These are phyloP conservation scores for Miscanthus sacchariflorus DNA, from an alignment of 202 grass and related monocot genomes.

Conservation along the genomic window DNA sequence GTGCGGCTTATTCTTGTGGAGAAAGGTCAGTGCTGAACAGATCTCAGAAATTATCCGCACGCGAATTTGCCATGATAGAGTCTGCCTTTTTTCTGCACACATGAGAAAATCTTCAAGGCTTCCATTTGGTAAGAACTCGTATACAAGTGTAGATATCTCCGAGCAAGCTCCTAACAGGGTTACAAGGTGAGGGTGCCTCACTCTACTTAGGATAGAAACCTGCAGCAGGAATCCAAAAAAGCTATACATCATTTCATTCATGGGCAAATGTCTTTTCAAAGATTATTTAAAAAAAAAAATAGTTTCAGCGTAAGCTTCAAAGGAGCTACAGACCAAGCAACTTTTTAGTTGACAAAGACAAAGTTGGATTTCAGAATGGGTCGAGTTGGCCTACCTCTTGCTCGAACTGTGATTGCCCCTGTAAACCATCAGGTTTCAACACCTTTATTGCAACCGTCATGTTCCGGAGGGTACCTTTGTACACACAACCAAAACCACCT, in stretches of 20 bases:
- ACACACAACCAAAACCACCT: conserved; percentile 73
- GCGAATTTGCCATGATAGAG: conserved; percentile 57
- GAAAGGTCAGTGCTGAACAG: conserved; percentile 66
- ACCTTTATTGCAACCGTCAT: conserved; percentile 73
- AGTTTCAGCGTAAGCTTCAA: background rate
- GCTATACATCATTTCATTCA: background rate
- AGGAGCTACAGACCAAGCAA: background rate
- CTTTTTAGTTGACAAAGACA: conserved; percentile 2
- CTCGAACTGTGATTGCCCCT: conserved; percentile 64
- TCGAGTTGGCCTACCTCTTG: conserved; percentile 64
- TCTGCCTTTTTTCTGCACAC: conserved; percentile 42
- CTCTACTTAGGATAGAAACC: conserved; percentile 65
- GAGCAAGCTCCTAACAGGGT: conserved; percentile 66
- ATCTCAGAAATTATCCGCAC: conserved; percentile 62
- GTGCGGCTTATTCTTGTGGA: conserved; percentile 67
- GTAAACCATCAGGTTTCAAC: conserved; percentile 57
- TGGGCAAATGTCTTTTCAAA: conserved; percentile 10
- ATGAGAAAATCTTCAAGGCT: conserved; percentile 70
- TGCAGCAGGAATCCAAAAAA: conserved; percentile 49
- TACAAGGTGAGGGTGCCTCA: conserved; percentile 71
- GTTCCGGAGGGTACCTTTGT: conserved; percentile 60
- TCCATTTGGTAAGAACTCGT: conserved; percentile 62
- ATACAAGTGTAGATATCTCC: conserved; percentile 55
- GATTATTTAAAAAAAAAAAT: background rate
- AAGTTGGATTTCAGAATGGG: conserved; percentile 23